Base-by-base conservation (phyloP, 441 rosid species). In the Flueggea neowawraea region DNA sequence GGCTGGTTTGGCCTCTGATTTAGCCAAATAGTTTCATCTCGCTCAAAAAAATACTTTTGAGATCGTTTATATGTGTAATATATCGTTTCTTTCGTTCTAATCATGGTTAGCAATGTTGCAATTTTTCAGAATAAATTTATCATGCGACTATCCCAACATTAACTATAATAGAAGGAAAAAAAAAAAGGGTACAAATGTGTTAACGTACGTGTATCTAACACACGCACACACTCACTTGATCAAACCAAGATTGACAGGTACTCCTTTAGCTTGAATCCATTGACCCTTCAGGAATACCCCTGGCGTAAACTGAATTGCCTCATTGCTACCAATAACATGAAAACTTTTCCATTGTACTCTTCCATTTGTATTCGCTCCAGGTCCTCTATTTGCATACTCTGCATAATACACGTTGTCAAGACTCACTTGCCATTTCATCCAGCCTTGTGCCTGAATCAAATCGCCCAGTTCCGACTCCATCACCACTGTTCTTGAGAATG, bases 381-480 rank as follows among this genome's bases (percentile, higher is more conserved):
- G 61, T 0, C 71, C 71, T 3, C 43, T 14, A 49, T 68, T 68
- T 0, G 49, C 61, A 15, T 60, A 55, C 51, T 68, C 71, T 15
- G 71, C 66, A 36, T 45, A 68, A 51, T 48, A 68, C 7, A 61
- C 10, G 49, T 65, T 55, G 43, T 61, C 48, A 13, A 54, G 16
- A 16, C 32, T n/a, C 12, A 56, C 66, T 2, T 17, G 12, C 66
- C 71, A 68, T 11, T 39, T 16, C 4, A 10, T 12, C 66, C 66
- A 67, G 13, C 65, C 61, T 6, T 67, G 54, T 4, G 65, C 49
- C 12, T 47, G 60, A 10, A 67, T 67, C 41, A 67, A 53, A 41
- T 68, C 71, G 3, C 28, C 71, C 6, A 68, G 11, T 56, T 61
- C 28, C 0, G 61, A 47, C 16, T 68, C 71, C 71, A 61, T 68